Conservation (phyloP, 78 protist species). For the Guillardia theta region DNA sequence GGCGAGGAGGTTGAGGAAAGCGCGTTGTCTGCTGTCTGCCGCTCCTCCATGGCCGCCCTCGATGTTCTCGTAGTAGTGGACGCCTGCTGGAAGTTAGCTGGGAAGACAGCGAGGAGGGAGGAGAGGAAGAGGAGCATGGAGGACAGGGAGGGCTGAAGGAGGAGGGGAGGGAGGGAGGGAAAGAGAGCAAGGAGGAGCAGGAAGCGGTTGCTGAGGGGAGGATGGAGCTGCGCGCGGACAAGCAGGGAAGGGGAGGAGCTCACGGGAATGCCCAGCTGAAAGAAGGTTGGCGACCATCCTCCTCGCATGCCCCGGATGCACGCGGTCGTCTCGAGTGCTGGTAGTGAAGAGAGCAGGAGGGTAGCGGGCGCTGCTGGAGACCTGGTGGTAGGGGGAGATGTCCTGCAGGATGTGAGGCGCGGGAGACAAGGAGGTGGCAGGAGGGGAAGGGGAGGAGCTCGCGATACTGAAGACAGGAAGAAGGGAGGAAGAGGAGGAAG, state of each 20-base stretch:
- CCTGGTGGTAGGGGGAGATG: background rate
- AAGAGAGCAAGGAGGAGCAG: background rate
- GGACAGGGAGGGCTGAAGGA: background rate
- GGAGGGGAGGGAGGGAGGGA: background rate
- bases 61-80: slow-evolving; percentile 45
- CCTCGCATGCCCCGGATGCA: slow-evolving; percentile 43
- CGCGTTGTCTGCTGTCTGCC: slow-evolving; percentile 34
- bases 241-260: background rate
- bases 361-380: background rate
- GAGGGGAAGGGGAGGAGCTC: too few species aligned
- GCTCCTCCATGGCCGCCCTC: slow-evolving; percentile 60
- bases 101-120: background rate
- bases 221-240: background rate
- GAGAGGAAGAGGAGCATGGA: background rate
- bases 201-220: background rate
- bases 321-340: background rate
- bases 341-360: slow-evolving; percentile 39
- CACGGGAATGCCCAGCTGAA: background rate
- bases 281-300: background rate
- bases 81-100: background rate
- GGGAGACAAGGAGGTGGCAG: too few species aligned
- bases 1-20: background rate
- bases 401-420: too few species aligned
- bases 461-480: too few species aligned
- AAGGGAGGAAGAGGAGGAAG: too few species aligned